Conservation (phyloP, 1,284 basidiomycete genomes). For the Thelephora terrestris region DNA sequence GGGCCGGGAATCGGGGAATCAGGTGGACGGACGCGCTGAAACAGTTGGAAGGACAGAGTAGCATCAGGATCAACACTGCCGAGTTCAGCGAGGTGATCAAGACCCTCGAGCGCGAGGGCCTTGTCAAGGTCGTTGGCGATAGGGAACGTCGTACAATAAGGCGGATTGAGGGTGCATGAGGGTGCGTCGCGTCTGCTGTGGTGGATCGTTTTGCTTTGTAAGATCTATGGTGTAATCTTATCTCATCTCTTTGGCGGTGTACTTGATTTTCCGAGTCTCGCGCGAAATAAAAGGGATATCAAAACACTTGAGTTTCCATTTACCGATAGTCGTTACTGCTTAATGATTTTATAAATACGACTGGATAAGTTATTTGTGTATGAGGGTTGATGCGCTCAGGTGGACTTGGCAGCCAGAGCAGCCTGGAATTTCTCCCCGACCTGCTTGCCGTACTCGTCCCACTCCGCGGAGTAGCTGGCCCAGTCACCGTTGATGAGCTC, state of each 20-base stretch:
- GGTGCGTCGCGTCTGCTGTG: background rate
- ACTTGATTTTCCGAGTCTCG: background rate
- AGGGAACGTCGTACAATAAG: slow-evolving; percentile 77
- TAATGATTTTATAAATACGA: too few relatives aligned
- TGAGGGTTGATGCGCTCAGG: too few relatives aligned
- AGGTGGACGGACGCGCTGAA: slow-evolving; percentile 74
- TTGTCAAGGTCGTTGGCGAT: slow-evolving; percentile 79
- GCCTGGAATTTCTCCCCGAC: too few relatives aligned
- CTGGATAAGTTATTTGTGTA: too few relatives aligned
- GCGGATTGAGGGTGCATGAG: slow-evolving; percentile 26
- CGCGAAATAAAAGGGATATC: background rate
- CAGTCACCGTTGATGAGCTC: too few relatives aligned
- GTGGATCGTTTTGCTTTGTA: slow-evolving; percentile 3
- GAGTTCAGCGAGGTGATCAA: slow-evolving; percentile 82
- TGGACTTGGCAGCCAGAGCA: too few relatives aligned
- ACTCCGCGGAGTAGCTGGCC: too few relatives aligned
- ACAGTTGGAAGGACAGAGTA: slow-evolving; percentile 70
- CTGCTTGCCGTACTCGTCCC: too few relatives aligned
- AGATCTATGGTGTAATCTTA: slow-evolving; percentile 4
- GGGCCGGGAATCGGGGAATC: slow-evolving; percentile 48
- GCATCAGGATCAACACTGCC: slow-evolving; percentile 59
- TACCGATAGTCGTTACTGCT: too few relatives aligned
- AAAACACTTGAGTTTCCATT: background rate
- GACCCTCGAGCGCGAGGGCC: slow-evolving; percentile 71
- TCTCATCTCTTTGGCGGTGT: background rate